Evolutionary conservation across 108 stramenopile genomes (phyloP).

Genomic region (Discostella pseudostelligera): DNA sequence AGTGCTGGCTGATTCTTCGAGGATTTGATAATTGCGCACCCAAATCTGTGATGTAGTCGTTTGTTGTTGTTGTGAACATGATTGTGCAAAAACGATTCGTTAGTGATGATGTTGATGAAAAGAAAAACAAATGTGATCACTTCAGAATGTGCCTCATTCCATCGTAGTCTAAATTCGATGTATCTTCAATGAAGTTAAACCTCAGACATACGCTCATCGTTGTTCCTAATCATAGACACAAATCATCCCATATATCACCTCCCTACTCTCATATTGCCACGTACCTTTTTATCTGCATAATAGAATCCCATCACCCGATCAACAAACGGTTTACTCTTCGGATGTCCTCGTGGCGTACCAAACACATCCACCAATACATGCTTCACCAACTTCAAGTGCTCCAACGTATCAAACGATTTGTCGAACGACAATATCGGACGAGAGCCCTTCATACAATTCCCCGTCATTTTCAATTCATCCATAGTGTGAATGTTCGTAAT

Average conservation of each 20-base stretch:
- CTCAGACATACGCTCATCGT: conserved; percentile 95
- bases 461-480: conserved; percentile 98
- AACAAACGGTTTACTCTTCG: conserved; percentile 98
- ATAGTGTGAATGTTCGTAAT: conserved; percentile 98
- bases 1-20: conserved; percentile 84
- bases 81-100: conserved; percentile 4
- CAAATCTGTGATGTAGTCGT: conserved; percentile 73
- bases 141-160: conserved; percentile 73
- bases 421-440: conserved; percentile 97
- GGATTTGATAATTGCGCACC: conserved; percentile 98
- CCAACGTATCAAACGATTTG: conserved; percentile 65
- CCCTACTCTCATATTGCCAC: conserved; percentile 14
- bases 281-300: conserved; percentile 91
- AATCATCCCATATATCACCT: background rate
- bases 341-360: conserved; percentile 96
- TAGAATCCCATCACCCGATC: conserved; percentile 97
- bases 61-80: background rate
- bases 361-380: conserved; percentile 94
- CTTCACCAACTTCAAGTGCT: conserved; percentile 84
- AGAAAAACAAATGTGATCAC: background rate
- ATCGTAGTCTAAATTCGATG: conserved; percentile 77
- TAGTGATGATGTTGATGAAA: conserved; percentile 8
- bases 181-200: conserved; percentile 62
- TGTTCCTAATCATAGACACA: conserved; percentile 79
- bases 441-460: conserved; percentile 95